phyloP scores from a whole-genome alignment of 2,329 filamentous ascomycete species.

The Nannizziopsis arthrosporioides region DNA sequence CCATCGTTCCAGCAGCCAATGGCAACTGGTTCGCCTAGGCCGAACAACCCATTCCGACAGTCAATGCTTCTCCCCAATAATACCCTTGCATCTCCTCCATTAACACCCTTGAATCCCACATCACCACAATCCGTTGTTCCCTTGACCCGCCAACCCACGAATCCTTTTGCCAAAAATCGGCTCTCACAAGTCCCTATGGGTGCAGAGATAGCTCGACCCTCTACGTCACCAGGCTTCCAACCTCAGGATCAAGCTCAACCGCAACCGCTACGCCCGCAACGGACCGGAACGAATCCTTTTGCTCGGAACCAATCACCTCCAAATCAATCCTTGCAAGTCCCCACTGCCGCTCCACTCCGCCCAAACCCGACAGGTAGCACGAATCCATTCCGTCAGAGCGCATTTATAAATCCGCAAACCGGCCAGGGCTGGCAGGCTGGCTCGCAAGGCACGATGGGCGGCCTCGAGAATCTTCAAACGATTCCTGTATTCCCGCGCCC shows the following conservation, averaged over 20 bases:
- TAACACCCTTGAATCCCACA: conserved; percentile 27
- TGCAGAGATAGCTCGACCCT: conserved; percentile 1
- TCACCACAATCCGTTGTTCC: conserved; percentile 34
- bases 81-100: conserved; percentile 26
- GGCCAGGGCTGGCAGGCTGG: conserved; percentile 80
- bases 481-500: conserved; percentile 78
- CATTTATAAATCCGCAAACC: conserved; percentile 79
- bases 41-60: conserved; percentile 86
- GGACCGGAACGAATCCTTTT: conserved; percentile 64
- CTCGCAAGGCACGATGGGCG: conserved; percentile 65
- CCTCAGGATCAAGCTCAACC: conserved; percentile 28
- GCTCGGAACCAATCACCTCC: conserved; percentile 43
- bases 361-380: conserved; percentile 78
- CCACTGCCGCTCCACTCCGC: conserved; percentile 41
- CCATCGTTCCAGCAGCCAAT: conserved; percentile 36
- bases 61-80: conserved; percentile 61
- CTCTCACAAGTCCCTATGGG: conserved; percentile 18
- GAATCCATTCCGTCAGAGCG: conserved; percentile 87
- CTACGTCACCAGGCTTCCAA: conserved; percentile 8
- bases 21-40: conserved; percentile 37
- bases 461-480: conserved; percentile 61
- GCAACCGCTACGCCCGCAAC: conserved; percentile 42
- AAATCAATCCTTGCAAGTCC: conserved; percentile 26
- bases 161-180: conserved; percentile 65
- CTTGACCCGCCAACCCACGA: conserved; percentile 58